These are phyloP conservation scores for Cicer arietinum DNA, from an alignment of 306 rosid species.

Conservation along the genomic window DNA sequence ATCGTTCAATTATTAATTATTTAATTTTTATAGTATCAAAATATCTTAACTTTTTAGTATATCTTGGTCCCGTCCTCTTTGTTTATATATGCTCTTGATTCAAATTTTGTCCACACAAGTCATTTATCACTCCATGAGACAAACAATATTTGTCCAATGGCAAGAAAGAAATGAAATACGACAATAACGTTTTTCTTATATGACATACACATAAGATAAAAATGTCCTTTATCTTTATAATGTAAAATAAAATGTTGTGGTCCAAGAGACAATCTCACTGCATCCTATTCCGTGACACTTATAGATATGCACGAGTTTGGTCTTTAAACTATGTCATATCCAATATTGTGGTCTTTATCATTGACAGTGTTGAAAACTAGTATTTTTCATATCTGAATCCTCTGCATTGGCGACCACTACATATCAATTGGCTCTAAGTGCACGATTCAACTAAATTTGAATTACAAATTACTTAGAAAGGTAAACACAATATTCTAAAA, in stretches of 20 bases:
- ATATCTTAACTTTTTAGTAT: no score
- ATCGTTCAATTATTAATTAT: no score
- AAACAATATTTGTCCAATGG: slow-evolving; percentile 23
- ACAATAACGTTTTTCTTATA: slow-evolving; percentile 28
- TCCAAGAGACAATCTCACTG: slow-evolving; percentile 50
- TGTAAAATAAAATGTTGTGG: slow-evolving; percentile 44
- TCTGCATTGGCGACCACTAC: background rate
- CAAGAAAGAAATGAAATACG: background rate
- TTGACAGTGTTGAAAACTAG: slow-evolving; percentile 12
- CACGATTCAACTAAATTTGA: no score
- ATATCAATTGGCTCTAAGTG: no score
- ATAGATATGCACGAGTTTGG: slow-evolving; percentile 30
- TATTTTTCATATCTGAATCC: background rate
- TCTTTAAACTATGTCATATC: slow-evolving; percentile 1
- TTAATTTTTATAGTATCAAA: no score
- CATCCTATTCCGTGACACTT: slow-evolving; percentile 48
- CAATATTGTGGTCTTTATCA: slow-evolving; percentile 24
- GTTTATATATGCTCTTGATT: background rate
- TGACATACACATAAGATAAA: slow-evolving; percentile 38
- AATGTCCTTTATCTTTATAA: slow-evolving; percentile 39
- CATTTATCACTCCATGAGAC: slow-evolving; percentile 34
- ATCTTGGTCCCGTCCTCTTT: slow-evolving; percentile 28
- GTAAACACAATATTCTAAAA: no score
- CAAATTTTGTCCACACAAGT: slow-evolving; percentile 16
- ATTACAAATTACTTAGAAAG: no score